Conservation (phyloP, 495 filamentous ascomycete species). For the Aspergillus coremiiformis region DNA sequence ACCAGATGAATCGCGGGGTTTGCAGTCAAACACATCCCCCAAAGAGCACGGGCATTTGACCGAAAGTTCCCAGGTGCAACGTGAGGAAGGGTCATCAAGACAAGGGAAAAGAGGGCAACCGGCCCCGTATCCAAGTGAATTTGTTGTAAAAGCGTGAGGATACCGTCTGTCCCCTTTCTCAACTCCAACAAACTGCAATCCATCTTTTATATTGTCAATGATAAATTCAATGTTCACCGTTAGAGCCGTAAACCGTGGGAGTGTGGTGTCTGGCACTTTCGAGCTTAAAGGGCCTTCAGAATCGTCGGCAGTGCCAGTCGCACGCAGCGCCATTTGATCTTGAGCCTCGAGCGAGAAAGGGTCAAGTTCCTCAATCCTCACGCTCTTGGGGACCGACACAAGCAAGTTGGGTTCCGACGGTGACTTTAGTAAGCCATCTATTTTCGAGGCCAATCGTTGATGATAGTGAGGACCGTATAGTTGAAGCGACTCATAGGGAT, state of each 20-base stretch:
- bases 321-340: conserved; percentile 37
- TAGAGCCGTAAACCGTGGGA: conserved; percentile 50
- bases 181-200: conserved; percentile 82
- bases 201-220: conserved; percentile 68
- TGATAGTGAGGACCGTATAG: conserved; percentile 75
- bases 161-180: conserved; percentile 71
- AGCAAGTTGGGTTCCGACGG: conserved; percentile 52
- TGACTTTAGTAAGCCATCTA: conserved; percentile 55
- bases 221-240: conserved; percentile 64
- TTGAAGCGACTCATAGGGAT: conserved; percentile 62
- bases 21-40: conserved; percentile 65
- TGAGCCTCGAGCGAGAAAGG: conserved; percentile 48
- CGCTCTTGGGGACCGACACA: conserved; percentile 55
- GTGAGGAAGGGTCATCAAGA: conserved; percentile 69
- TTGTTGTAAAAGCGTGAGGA: conserved; percentile 85
- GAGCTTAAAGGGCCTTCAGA: conserved; percentile 29
- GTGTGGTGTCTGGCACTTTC: conserved; percentile 29
- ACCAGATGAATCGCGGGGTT: conserved; percentile 19
- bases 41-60: conserved; percentile 79
- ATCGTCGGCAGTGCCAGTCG: conserved; percentile 28
- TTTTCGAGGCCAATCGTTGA: conserved; percentile 58
- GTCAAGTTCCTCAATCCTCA: conserved; percentile 59
- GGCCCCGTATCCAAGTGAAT: conserved; percentile 65
- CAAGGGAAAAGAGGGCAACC: conserved; percentile 87
- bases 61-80: conserved; percentile 80